Percentiles rank a stretch among this genome's conserved stretches.
These are phyloP conservation scores for Lipomyces starkeyi DNA, from an alignment of 805 yeast genomes.

Conservation along the genomic window DNA sequence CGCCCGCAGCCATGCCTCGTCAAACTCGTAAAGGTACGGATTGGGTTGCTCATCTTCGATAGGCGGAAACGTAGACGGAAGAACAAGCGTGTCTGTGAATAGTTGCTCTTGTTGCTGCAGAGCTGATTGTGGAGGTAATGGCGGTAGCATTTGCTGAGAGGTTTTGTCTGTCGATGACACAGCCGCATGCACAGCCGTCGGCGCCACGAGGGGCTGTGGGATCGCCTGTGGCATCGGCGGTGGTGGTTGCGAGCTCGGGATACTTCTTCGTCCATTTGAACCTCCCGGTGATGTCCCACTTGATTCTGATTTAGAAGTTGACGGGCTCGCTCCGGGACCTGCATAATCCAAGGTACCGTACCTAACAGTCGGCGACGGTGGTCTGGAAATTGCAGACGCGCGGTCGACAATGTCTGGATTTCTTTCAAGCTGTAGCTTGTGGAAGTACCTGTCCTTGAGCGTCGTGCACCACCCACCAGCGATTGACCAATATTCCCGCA, in stretches of 20 bases:
- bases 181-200: neutral
- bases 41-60: slow-evolving; percentile 36
- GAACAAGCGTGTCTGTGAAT: slow-evolving; percentile 22
- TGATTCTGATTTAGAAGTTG: slow-evolving; percentile 21
- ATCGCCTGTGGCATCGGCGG: neutral
- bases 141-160: slow-evolving; percentile 3
- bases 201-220: neutral
- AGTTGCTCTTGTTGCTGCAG: neutral
- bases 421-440: slow-evolving; percentile 33
- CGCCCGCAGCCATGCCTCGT: slow-evolving; percentile 38
- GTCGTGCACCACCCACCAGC: slow-evolving; percentile 48
- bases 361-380: slow-evolving; percentile 38
- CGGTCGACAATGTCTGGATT: slow-evolving; percentile 24
- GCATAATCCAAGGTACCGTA: slow-evolving; percentile 37
- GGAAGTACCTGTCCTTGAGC: slow-evolving; percentile 45
- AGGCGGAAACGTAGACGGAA: slow-evolving; percentile 36
- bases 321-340: slow-evolving; percentile 33
- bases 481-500: slow-evolving; percentile 47
- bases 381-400: slow-evolving; percentile 28
- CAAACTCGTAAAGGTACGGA: slow-evolving; percentile 37
- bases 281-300: slow-evolving; percentile 27
- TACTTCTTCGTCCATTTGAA: slow-evolving; percentile 20
- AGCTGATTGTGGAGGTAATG: neutral
- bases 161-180: neutral
- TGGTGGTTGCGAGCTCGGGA: slow-evolving; percentile 12